Base-by-base conservation (phyloP, 2,329 filamentous ascomycete species). In the Fusarium citri region DNA sequence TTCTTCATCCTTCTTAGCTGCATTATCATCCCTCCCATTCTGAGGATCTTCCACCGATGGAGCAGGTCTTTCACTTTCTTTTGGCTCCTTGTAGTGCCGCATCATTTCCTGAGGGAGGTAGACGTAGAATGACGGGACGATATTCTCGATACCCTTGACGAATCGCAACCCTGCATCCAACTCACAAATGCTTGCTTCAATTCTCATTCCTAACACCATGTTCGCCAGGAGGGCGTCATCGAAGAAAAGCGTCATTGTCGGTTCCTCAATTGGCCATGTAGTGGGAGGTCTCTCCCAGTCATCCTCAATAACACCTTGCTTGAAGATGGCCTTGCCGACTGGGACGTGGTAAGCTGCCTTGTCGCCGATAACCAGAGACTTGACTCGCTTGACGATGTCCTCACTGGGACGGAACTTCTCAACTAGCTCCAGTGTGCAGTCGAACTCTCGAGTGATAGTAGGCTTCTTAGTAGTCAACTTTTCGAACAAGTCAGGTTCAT, bases 21-120 rank as follows among this genome's bases (percentile, higher is more conserved):
- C 47, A 25, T 34, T 9, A 16, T 25, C 22, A 6, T 53, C 66
- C 23, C 72, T 74, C 16, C 76, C 76, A 4, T 72, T 77, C 31
- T 55, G 41, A 3, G 64, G 61, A 51, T 84, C 72, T 14, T 82
- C 72, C 4, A 84, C 78, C 2, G 84, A 87, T 6, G 81, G 84
- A 4, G 83, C 80, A 5, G 83, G 82, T 1, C 85, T 82, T 16
- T 83, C 78, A 28, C 81, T 81, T 1, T 72, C 72, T 5, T 76
- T 75, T 0, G 90, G 90, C 25, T 86, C 80, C 77, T 89, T 92
- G 85, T 87, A 94, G 20, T 84, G 78, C 23, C 84, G 73, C 90
- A 94, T 92, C 69, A 92, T 80, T 70, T 91, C 87, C 76, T 94
- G 93, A 1, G 87, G 85, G 26, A 94, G 80, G 59, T 88, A 88